A percentile compares a stretch with the other conserved stretches of the same genome.
Conservation (phyloP, 2,329 filamentous ascomycete species). For the Fonsecaea monophora region DNA sequence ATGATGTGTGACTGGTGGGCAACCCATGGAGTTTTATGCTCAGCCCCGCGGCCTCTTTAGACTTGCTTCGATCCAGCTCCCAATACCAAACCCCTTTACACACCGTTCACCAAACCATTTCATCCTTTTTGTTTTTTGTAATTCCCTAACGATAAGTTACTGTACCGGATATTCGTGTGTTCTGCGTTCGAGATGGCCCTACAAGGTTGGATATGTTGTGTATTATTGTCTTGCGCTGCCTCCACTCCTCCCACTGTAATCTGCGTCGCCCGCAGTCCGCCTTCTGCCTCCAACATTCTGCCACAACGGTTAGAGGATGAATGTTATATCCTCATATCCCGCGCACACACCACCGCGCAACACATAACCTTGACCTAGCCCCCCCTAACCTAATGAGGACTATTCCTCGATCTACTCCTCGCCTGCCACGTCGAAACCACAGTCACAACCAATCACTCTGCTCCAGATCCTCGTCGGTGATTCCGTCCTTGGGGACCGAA, state of each 20-base stretch:
- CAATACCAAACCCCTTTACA: not conserved
- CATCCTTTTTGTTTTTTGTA: not conserved
- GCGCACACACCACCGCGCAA: not conserved
- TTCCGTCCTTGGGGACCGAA: not conserved
- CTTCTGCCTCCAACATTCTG: too few relatives aligned
- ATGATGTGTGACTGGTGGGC: not conserved
- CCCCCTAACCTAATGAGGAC: not conserved
- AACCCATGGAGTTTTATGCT: not conserved
- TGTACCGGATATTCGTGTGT: not conserved
- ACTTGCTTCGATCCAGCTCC: not conserved
- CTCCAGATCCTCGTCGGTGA: not conserved
- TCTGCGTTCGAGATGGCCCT: not conserved
- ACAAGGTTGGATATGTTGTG: not conserved
- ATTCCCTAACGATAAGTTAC: not conserved
- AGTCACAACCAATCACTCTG: not conserved
- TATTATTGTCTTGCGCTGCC: not conserved
- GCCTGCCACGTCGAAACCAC: not conserved
- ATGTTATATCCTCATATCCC: not conserved
- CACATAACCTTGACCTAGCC: not conserved
- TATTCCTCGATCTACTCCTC: not conserved
- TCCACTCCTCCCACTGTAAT: too few relatives aligned
- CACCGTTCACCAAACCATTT: not conserved
- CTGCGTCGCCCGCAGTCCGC: too few relatives aligned
- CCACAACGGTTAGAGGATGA: too few relatives aligned
- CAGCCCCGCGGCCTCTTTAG: not conserved